Percentiles rank a stretch among this genome's conserved stretches.
Conservation (phyloP, 805 yeast genomes). For the Grigorovia jiainica region DNA sequence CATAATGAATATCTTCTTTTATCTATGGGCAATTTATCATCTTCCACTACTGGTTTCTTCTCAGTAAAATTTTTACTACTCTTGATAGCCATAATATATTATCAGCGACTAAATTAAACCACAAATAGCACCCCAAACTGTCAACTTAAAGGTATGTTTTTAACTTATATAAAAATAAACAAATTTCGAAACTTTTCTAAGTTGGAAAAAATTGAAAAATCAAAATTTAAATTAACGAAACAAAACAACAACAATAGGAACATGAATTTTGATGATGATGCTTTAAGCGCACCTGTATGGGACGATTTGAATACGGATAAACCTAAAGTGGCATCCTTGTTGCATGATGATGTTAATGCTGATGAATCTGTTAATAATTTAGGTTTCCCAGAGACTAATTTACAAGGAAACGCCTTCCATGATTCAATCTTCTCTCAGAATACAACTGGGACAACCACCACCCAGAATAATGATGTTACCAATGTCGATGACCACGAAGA, state of each 20-base stretch:
- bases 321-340: neutral
- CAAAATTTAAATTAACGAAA: no score
- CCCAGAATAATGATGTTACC: slow-evolving; percentile 3
- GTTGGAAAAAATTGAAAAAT: no score
- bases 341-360: slow-evolving; percentile 1
- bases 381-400: neutral
- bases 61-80: no score
- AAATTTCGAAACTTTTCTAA: no score
- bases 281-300: slow-evolving; percentile 28
- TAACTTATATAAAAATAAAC: no score
- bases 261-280: slow-evolving; percentile 16
- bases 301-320: slow-evolving; percentile 16
- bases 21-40: neutral
- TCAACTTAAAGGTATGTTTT: no score
- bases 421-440: no score
- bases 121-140: no score
- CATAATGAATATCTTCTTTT: slow-evolving; percentile 39
- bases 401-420: no score
- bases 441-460: no score
- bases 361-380: slow-evolving; percentile 3
- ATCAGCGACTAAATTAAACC: no score
- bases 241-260: slow-evolving; percentile 10
- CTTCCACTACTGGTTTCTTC: neutral
- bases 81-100: no score
- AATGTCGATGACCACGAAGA: slow-evolving; percentile 14